These are phyloP conservation scores for Globisporangium okanoganense DNA, from an alignment of 352 stramenopile species.

Conservation along the genomic window DNA sequence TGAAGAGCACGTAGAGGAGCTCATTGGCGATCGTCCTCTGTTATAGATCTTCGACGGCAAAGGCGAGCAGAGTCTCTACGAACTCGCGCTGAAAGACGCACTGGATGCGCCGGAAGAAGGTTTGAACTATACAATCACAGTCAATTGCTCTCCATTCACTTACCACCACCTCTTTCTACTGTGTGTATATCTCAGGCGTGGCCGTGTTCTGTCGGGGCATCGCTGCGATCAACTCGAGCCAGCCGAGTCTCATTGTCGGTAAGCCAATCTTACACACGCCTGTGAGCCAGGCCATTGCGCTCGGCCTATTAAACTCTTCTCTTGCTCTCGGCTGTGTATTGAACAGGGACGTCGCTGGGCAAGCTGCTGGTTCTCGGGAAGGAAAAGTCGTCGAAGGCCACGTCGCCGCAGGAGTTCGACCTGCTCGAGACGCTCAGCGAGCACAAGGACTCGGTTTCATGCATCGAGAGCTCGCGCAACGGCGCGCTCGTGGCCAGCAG, in stretches of 20 bases:
- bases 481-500: slow-evolving; percentile 45
- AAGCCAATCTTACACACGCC: too few species aligned
- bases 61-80: slow-evolving; percentile 47
- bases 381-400: slow-evolving; percentile 44
- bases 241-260: slow-evolving; percentile 49
- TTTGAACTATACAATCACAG: slow-evolving; percentile 9
- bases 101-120: slow-evolving; percentile 41
- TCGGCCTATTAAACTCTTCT: too few species aligned
- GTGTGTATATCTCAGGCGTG: slow-evolving; percentile 24
- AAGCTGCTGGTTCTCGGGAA: slow-evolving; percentile 57
- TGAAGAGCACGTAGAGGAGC: not conserved
- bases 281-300: too few species aligned
- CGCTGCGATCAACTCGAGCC: slow-evolving; percentile 44
- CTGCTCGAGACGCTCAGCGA: slow-evolving; percentile 53
- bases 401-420: slow-evolving; percentile 45
- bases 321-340: not conserved
- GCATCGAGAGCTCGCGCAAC: slow-evolving; percentile 41
- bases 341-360: slow-evolving; percentile 47
- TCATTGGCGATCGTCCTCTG: not conserved
- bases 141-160: not conserved
- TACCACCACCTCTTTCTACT: not conserved
- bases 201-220: slow-evolving; percentile 63
- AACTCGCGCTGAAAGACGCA: slow-evolving; percentile 55
- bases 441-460: slow-evolving; percentile 54
- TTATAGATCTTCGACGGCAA: slow-evolving; percentile 57